Base-by-base conservation (phyloP, 2,329 filamentous ascomycete species). In the Monosporascus cannonballus region DNA sequence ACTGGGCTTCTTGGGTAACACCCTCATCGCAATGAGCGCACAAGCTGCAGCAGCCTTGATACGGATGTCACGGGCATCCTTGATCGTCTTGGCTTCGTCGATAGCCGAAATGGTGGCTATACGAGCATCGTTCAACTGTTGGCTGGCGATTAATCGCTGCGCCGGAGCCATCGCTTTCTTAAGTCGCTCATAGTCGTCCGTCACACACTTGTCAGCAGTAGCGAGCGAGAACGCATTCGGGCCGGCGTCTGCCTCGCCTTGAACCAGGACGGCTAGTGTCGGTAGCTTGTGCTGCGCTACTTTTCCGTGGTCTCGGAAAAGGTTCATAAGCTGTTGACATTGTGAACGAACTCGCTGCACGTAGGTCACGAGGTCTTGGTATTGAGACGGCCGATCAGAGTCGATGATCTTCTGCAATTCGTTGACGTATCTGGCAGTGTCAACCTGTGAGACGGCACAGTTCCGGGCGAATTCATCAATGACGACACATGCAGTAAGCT, bases 1-100 rank as follows among this genome's bases (percentile, higher is more conserved):
- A 56, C 90, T 91, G 9, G 93, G 91, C 68, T 96, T 97, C 80
- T 96, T 97, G 0, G 95, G 93, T 9, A 96, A 79, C 30, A 88
- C 80, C 53, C 85, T 84, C 73, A 97, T 85, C n/a, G 91, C 87
- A 48, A 99, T 88, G 52, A 97, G 74, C 11, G 92, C 92, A 58
- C 89, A 90, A 11, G 93, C 90, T 20, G 91, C 89, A 6, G 90
- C 88, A 17, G 94, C 90, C 67, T 85, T 86, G 67, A 99, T 87
- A 38, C 94, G 87, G 49, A 91, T 76, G 69, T 99, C 94, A 44
- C 92, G 85, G 51, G 86, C 81, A 34, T 87, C 84, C 70, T 96
- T 96, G 59, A 90, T 80, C 2, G 77, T 70, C 63, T 84, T 89
- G 14, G 92, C 90, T 63, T 96, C 91, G 39, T 87, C 79, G 25